Percentiles rank a stretch among this genome's conserved stretches.
phyloP scores from a whole-genome alignment of 305 asterid genomes.

The Fraxinus platypoda region DNA sequence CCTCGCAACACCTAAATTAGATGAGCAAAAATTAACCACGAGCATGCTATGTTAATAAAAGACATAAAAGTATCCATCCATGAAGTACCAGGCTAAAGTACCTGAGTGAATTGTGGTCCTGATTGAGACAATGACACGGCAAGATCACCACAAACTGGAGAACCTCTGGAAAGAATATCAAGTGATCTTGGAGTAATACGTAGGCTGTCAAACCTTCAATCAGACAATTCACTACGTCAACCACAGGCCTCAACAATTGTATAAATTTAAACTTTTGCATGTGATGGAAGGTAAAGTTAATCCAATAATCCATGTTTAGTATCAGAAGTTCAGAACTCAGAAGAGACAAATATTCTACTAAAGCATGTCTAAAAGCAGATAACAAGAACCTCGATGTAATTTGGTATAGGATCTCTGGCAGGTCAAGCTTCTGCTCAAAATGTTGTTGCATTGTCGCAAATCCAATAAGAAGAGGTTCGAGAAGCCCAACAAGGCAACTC shows the following conservation, averaged over 20 bases:
- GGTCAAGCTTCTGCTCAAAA: constrained; percentile 98
- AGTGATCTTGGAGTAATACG: constrained; percentile 99
- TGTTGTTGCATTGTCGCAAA: constrained; percentile 95
- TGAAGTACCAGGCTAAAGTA: constrained; percentile 30
- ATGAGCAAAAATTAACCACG: constrained; percentile 26
- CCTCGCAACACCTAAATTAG: constrained; percentile 81
- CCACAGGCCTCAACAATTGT: constrained; percentile 18
- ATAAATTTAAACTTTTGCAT: constrained; percentile 16
- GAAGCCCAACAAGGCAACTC: constrained; percentile 91
- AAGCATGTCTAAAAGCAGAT: constrained; percentile 16
- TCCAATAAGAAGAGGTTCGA: constrained; percentile 99
- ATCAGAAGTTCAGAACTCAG: constrained; percentile 1
- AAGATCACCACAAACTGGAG: constrained; percentile 99
- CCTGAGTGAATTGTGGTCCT: constrained; percentile 98
- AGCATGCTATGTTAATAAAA: constrained; percentile 9
- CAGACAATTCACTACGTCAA: constrained; percentile 32
- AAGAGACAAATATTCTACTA: constrained; percentile 16
- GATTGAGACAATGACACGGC: constrained; percentile 98
- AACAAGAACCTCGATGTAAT: constrained; percentile 83
- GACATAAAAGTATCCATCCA: constrained; percentile 17
- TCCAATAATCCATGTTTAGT: constrained; percentile 5
- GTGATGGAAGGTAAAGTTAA: constrained; percentile 19
- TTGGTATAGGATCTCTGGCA: constrained; percentile 95
- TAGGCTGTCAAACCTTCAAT: constrained; percentile 95
- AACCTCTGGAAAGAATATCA: constrained; percentile 93